These are phyloP conservation scores for Zychaea mexicana DNA, from an alignment of 371 early-diverging fungal genomes.

Conservation along the genomic window DNA sequence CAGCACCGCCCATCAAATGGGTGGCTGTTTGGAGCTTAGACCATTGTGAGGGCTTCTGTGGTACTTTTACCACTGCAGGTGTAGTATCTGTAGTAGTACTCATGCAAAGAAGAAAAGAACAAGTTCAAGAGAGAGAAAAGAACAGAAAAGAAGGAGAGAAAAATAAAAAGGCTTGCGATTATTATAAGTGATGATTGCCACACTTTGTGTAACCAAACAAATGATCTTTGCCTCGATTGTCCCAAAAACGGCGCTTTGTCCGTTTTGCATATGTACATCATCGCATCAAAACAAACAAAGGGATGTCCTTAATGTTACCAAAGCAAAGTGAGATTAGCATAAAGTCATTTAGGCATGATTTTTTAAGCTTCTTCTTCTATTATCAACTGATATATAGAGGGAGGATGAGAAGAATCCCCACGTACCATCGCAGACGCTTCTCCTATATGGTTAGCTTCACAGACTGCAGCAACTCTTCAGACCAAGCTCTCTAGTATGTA, in stretches of 20 bases:
- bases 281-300: no score
- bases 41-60: constrained; percentile 3
- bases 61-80: not conserved
- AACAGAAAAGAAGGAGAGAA: not conserved
- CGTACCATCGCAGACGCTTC: no score
- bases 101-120: constrained; percentile 3
- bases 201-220: not conserved
- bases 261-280: not conserved
- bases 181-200: not conserved
- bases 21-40: constrained; percentile 13
- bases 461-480: no score
- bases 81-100: not conserved
- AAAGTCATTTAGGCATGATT: no score
- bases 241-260: not conserved
- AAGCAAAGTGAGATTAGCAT: no score
- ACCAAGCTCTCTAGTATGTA: no score
- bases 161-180: not conserved
- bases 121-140: not conserved
- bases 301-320: no score
- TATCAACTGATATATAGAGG: no score
- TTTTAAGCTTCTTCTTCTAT: no score
- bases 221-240: not conserved
- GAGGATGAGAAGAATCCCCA: no score
- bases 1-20: not conserved
- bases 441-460: no score